Conservation (phyloP, 2,329 filamentous ascomycete species). For the Intubia oerlemansii region DNA sequence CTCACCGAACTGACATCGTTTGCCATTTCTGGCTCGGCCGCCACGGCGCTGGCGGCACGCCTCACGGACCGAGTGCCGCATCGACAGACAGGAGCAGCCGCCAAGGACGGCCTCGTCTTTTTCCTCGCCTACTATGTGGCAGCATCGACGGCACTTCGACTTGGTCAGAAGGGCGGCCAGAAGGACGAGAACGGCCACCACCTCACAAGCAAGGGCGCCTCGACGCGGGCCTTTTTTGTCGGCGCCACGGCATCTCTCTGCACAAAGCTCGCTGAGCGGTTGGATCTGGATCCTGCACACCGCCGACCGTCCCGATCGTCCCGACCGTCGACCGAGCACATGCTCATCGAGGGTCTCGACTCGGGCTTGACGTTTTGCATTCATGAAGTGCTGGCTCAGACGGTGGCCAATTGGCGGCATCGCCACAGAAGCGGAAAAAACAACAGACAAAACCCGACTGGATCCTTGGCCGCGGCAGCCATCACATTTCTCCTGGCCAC, state of each 20-base stretch:
- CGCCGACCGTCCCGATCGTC: constrained; percentile 20
- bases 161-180: constrained; percentile 5
- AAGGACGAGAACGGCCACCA: neutral
- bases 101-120: constrained; percentile 49
- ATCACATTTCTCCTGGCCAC: constrained; percentile 38
- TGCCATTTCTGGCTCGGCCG: constrained; percentile 58
- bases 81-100: constrained; percentile 35
- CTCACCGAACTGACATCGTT: constrained; percentile 56
- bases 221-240: constrained; percentile 11
- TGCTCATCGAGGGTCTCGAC: constrained; percentile 61
- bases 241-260: constrained; percentile 22
- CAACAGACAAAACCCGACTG: constrained; percentile 11
- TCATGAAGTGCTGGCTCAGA: constrained; percentile 34
- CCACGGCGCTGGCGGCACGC: constrained; percentile 60
- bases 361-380: constrained; percentile 73
- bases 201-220: neutral
- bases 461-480: constrained; percentile 9
- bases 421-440: no score
- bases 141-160: constrained; percentile 8
- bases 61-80: constrained; percentile 42
- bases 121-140: constrained; percentile 51
- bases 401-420: neutral
- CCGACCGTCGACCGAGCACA: constrained; percentile 58
- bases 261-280: constrained; percentile 24
- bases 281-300: no score